Conservation (phyloP, 257 asterid species). For the Ocimum tenuiflorum region DNA sequence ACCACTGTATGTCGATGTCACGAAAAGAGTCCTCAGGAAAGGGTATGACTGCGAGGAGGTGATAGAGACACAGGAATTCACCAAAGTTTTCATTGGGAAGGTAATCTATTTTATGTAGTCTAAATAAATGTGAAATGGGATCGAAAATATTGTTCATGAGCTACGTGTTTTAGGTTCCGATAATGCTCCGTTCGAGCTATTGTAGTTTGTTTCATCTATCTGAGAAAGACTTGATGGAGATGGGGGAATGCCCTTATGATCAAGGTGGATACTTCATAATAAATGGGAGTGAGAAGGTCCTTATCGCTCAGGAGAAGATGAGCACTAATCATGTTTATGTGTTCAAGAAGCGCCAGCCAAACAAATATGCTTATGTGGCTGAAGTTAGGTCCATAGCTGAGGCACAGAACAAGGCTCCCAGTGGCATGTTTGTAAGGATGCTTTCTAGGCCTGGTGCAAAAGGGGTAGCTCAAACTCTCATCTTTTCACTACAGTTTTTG, state of each 20-base stretch:
- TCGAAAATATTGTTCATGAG: background rate
- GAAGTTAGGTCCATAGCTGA: constrained; percentile 87
- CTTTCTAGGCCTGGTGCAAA: constrained; percentile 83
- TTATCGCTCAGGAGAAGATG: constrained; percentile 94
- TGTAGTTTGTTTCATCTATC: constrained; percentile 68
- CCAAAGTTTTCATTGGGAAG: constrained; percentile 86
- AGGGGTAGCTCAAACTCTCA: constrained; percentile 41
- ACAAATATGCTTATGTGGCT: constrained; percentile 78
- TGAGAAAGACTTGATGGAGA: constrained; percentile 81
- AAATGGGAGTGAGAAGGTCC: constrained; percentile 84
- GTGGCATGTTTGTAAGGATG: constrained; percentile 90
- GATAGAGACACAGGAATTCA: constrained; percentile 72
- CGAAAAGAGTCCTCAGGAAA: constrained; percentile 58
- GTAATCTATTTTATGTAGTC: constrained; percentile 18
- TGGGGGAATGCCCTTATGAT: constrained; percentile 88
- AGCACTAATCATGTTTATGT: constrained; percentile 89
- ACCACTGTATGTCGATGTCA: constrained; percentile 73
- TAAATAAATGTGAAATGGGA: background rate
- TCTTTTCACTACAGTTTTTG: background rate
- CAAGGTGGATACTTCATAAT: constrained; percentile 89
- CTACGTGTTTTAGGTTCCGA: constrained; percentile 46
- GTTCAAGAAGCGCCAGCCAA: constrained; percentile 82
- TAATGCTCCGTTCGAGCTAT: constrained; percentile 82
- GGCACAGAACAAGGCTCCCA: constrained; percentile 77
- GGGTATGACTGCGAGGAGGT: constrained; percentile 86